Percentiles rank a stretch among this genome's conserved stretches.
These are phyloP conservation scores for Xylogone sp. DNA, from an alignment of 2,329 filamentous ascomycete genomes.

Conservation along the genomic window DNA sequence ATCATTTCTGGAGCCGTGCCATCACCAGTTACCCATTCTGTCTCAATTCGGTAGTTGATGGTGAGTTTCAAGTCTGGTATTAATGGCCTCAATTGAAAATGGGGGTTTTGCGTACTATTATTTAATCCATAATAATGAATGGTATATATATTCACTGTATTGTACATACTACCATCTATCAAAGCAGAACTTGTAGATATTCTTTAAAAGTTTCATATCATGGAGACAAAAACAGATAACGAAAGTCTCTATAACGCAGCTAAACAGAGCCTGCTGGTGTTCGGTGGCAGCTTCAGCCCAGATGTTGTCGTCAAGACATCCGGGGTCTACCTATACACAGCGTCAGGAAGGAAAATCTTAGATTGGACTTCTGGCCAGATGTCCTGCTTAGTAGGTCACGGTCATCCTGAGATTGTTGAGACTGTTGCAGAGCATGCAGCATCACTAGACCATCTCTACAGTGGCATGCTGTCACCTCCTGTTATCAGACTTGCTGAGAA, in stretches of 20 bases:
- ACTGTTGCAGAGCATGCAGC: slow-evolving; percentile 45
- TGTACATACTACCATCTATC: too few relatives aligned
- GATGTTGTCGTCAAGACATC: slow-evolving; percentile 15
- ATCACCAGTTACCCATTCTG: too few relatives aligned
- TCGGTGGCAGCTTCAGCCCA: slow-evolving; percentile 12
- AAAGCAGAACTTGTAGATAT: background rate
- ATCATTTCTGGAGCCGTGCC: too few relatives aligned
- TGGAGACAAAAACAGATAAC: background rate
- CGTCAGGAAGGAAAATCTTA: slow-evolving; percentile 40
- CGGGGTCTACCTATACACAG: slow-evolving; percentile 36
- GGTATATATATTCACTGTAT: too few relatives aligned
- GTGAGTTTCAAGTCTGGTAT: too few relatives aligned
- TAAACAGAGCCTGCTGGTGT: background rate
- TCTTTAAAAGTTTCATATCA: background rate
- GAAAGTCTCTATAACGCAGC: background rate
- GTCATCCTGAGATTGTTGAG: slow-evolving; percentile 53
- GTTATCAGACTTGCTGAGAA: slow-evolving; percentile 51
- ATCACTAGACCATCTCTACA: slow-evolving; percentile 55
- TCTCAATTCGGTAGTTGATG: too few relatives aligned
- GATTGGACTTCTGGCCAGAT: slow-evolving; percentile 61
- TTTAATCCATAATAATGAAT: too few relatives aligned
- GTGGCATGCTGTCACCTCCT: slow-evolving; percentile 53
- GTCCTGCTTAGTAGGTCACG: slow-evolving; percentile 55
- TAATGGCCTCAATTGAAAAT: too few relatives aligned
- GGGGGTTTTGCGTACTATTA: too few relatives aligned